Evolutionary conservation across 495 filamentous ascomycete genomes (phyloP), one percentile per base, ranked within the genome.

Genomic region (Aspergillus sparsus): DNA sequence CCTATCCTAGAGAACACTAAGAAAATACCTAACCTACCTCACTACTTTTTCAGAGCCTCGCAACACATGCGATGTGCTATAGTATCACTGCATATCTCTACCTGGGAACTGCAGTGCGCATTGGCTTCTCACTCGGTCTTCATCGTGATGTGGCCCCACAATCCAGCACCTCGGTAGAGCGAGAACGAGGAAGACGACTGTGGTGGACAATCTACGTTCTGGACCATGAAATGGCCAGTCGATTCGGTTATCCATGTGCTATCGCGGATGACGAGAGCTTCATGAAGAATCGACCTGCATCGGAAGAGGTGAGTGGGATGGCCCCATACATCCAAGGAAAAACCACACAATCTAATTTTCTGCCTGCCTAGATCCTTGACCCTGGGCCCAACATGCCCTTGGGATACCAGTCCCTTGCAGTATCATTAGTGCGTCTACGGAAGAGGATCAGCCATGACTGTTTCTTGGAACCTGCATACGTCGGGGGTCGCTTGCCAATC

Each of bases 161-260:
- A 21, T 12, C 6, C 7, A 50, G 31, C n/a, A 32, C 18, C 6
- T 27, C 47, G 0, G 47, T 50, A 12, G 47, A 50, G 27, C 13
- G 47, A 32, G 47, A 50, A 32, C 18, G 47, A 1, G 31, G 47
- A 21, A 21, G 47, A 21, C 47, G 47, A 50, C 47, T 50, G 7
- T 50, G 47, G 47, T 50, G 13, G 18, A 50, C 47, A 13, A 50
- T 50, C 16, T 50, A 50, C 18, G 27, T 27, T 21, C 47, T 50
- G 12, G 47, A 50, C n/a, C 31, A 50, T 18, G 47, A 50, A 32
- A 50, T 50, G 47, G 47, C 47, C 47, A 50, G 47, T 50, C 47
- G 47, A 50, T 50, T 50, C 12, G 47, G 47, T 7, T 50, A 50
- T 10, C 47, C 47, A 6, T 50, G 15, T 27, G 16, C 47, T 7